phyloP scores from a whole-genome alignment of 345 rosid species.

The Eutrema yunnanense region DNA sequence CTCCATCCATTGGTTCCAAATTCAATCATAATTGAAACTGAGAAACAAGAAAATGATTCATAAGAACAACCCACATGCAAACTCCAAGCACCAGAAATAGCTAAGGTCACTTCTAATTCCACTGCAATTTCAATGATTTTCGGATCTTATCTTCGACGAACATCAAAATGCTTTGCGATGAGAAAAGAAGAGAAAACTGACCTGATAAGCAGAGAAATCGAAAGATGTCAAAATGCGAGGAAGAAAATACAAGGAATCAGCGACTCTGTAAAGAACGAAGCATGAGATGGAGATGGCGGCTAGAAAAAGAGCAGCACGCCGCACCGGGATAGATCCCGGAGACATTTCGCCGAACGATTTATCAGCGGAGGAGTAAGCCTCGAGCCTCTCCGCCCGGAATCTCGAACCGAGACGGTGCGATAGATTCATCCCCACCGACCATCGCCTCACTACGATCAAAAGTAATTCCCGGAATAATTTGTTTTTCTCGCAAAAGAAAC shows the following conservation, averaged over 20 bases:
- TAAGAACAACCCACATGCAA: background rate
- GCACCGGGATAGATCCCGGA: conserved; percentile 18
- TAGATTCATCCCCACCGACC: conserved; percentile 23
- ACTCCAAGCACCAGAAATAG: background rate
- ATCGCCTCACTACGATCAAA: conserved; percentile 5
- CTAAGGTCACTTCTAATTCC: background rate
- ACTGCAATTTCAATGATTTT: background rate
- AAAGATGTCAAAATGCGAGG: conserved; percentile 6
- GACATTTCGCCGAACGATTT: background rate
- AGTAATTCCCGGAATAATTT: background rate
- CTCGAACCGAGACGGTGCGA: conserved; percentile 23
- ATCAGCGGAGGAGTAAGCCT: conserved; percentile 7
- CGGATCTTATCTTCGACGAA: background rate
- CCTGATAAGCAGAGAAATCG: conserved; percentile 4
- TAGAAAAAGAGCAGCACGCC: conserved; percentile 30
- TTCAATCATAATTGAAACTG: background rate
- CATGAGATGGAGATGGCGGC: conserved; percentile 28
- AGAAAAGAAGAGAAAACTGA: background rate
- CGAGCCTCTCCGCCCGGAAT: conserved; percentile 17
- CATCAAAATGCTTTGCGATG: too few species aligned
- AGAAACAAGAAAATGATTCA: background rate
- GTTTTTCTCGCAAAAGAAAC: background rate
- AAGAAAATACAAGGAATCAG: conserved; percentile 18
- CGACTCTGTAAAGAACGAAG: conserved; percentile 33
- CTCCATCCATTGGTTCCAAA: background rate